Conservation (phyloP, 768 basidiomycete species). For the Naganishia vishniacii region DNA sequence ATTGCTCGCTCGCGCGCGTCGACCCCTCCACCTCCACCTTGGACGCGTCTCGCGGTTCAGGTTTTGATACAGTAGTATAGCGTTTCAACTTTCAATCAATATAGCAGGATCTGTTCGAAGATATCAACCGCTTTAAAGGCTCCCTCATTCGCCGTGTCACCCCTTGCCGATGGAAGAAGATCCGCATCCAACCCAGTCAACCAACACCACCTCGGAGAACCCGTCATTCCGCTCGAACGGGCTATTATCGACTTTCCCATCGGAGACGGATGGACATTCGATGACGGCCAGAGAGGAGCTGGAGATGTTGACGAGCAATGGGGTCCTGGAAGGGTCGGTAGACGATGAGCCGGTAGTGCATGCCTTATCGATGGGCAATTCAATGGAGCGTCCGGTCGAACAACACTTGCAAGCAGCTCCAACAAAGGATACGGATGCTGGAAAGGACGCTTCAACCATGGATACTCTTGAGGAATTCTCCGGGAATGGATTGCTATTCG, state of each 20-base stretch:
- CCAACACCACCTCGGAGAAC: too few relatives aligned
- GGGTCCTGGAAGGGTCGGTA: background rate
- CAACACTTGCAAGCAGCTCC: too few relatives aligned
- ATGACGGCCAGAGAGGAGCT: background rate
- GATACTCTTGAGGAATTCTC: background rate
- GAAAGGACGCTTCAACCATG: background rate
- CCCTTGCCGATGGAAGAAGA: too few relatives aligned
- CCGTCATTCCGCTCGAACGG: constrained; percentile 31
- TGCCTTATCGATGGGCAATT: background rate
- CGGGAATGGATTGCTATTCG: background rate
- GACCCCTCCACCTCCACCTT: background rate
- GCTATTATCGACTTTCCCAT: constrained; percentile 22
- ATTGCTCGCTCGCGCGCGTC: too few relatives aligned
- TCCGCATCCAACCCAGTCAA: too few relatives aligned
- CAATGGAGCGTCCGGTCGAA: too few relatives aligned
- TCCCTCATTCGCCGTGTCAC: too few relatives aligned
- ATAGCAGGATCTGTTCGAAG: too few relatives aligned
- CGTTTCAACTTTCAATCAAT: too few relatives aligned
- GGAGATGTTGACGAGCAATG: constrained; percentile 10
- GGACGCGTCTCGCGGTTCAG: too few relatives aligned
- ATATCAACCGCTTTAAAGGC: too few relatives aligned
- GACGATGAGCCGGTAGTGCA: background rate
- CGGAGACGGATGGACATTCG: background rate
- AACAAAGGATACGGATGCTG: background rate
- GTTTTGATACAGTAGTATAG: too few relatives aligned